phyloP scores from a whole-genome alignment of 306 rosid species.

The Vigna reflexopilosa region DNA sequence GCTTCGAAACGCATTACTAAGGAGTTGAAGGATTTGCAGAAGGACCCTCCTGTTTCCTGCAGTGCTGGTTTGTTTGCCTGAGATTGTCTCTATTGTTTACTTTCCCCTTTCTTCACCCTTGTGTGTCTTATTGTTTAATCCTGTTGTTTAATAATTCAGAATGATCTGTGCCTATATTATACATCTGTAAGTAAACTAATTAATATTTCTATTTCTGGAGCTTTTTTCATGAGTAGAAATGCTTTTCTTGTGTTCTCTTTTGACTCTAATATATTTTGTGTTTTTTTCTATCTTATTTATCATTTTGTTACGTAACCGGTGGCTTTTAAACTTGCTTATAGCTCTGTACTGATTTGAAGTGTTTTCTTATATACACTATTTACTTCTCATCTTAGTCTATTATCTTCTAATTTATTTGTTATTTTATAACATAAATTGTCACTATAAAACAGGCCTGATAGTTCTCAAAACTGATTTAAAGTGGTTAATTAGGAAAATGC shows the following conservation, averaged over 20 bases:
- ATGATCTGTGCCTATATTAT: neutral
- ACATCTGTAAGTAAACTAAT: no score
- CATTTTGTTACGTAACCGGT: neutral
- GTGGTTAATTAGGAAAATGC: neutral
- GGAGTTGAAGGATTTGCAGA: slow-evolving; percentile 72
- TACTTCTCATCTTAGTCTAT: neutral
- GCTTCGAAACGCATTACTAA: slow-evolving; percentile 73
- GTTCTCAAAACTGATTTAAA: neutral
- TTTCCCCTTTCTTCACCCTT: neutral
- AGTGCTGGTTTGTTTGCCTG: slow-evolving; percentile 64
- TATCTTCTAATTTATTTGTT: neutral
- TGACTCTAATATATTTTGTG: slow-evolving; percentile 1
- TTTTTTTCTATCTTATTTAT: neutral
- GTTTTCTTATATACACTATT: neutral
- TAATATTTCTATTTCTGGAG: slow-evolving; percentile 3
- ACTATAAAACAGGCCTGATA: neutral
- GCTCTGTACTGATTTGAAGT: neutral
- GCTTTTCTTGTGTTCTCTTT: neutral
- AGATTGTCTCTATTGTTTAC: neutral
- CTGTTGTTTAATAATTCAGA: slow-evolving; percentile 6
- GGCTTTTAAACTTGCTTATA: neutral
- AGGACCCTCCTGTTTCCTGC: slow-evolving; percentile 76
- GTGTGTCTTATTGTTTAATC: neutral
- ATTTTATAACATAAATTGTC: neutral
- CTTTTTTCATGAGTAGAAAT: slow-evolving; percentile 9